Base-by-base conservation (phyloP, 768 basidiomycete species). In the Tulasnella calospora region DNA sequence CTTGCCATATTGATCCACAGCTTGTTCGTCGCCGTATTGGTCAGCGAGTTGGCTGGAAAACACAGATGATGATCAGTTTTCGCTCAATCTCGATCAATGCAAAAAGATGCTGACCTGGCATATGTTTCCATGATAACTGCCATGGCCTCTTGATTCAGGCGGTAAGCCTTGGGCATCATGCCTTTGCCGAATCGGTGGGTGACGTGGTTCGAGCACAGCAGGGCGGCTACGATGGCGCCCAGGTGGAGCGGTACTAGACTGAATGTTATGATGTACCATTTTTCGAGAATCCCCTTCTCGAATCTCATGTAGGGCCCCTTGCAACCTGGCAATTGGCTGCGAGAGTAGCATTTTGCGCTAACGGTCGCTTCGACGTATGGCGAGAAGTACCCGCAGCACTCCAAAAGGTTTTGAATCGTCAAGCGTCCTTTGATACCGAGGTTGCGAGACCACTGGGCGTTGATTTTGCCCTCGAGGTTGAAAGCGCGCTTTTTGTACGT, bases 161-260 rank as follows among this genome's bases (percentile, higher is more conserved):
- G 87, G 84, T 95, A 94, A 19, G 91, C 89, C 86, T 93, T 92
- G 78, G 93, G 93, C 88, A 92, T 93, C 90, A 94, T 90, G 79
- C 94, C 93, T 86, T 94, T 94, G 13, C 93, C 93, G 83, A 94
- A 94, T 74, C 93, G 88, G 83, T 94, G 94, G 30, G 93, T 94
- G 83, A 95, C 90, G 81, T 94, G 93, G 84, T 93, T 94, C 33
- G 90, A 90, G 83, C 92, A 94, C 73, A 94, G 83, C 76, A 94
- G 84, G 19, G 87, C 90, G 0, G 86, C 85, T 79, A 92, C 79
- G 81, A 93, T 93, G 83, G 91, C 86, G 30, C 82, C 82, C 71
- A 95, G 83, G 79, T 94, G 93, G 17, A 89, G 82, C 1, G 92
- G 92, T 19, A 92, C 92, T 75, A 94, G 82, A 21, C 88, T 83